A percentile compares a stretch with the other conserved stretches of the same genome.
phyloP scores from a whole-genome alignment of 2,329 filamentous ascomycete genomes.

The Chaetomiaceae sp. region DNA sequence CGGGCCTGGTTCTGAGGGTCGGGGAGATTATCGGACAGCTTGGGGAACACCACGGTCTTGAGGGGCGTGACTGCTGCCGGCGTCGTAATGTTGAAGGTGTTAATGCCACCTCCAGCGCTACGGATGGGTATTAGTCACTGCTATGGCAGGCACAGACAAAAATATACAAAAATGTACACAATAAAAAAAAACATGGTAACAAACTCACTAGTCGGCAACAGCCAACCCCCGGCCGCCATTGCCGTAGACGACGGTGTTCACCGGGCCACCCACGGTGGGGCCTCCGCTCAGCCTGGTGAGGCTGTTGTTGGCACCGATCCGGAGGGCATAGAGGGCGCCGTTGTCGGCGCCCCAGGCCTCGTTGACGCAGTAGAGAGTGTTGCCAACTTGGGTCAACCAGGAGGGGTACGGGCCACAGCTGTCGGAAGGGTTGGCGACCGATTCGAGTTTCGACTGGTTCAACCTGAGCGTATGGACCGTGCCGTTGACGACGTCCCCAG shows the following conservation, averaged over 20 bases:
- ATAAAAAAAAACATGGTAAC: neutral
- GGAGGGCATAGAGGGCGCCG: slow-evolving; percentile 42
- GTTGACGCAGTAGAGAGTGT: slow-evolving; percentile 53
- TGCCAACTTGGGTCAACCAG: slow-evolving; percentile 53
- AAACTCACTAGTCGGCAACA: slow-evolving; percentile 41
- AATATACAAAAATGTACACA: too few relatives aligned
- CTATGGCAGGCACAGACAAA: too few relatives aligned
- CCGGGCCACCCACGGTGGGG: slow-evolving; percentile 36
- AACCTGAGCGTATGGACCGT: slow-evolving; percentile 11
- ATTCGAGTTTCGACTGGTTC: slow-evolving; percentile 32
- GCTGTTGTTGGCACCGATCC: slow-evolving; percentile 32
- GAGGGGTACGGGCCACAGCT: slow-evolving; percentile 50
- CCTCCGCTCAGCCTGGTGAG: slow-evolving; percentile 34
- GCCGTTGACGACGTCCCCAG: neutral
- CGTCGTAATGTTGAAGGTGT: slow-evolving; percentile 39
- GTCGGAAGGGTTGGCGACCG: slow-evolving; percentile 34
- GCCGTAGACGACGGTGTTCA: slow-evolving; percentile 41
- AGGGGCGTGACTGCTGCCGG: slow-evolving; percentile 32
- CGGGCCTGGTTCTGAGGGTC: slow-evolving; percentile 52
- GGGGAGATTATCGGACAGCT: slow-evolving; percentile 32
- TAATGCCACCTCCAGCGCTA: slow-evolving; percentile 38
- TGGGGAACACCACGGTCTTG: slow-evolving; percentile 35
- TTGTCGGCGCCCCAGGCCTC: slow-evolving; percentile 46
- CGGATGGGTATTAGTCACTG: neutral
- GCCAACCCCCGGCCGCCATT: slow-evolving; percentile 34